Base-by-base conservation (phyloP, 2,329 filamentous ascomycete species). In the Graphilbum ipis-grandicollis region DNA sequence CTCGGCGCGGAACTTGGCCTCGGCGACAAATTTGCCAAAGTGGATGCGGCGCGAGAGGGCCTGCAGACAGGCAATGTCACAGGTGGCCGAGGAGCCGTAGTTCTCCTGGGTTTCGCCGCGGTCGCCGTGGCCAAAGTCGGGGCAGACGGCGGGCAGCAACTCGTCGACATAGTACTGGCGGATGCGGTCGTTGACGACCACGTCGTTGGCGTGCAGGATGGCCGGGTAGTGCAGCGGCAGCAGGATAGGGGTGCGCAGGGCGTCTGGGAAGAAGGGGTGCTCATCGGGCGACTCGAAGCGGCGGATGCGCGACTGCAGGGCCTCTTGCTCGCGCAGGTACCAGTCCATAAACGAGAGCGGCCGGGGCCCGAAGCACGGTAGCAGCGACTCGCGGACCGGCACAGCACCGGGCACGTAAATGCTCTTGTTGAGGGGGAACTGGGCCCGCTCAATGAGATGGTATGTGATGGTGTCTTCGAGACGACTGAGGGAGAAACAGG, bases 391-490 rank as follows among this genome's bases (percentile, higher is more conserved):
- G 15, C 84, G 85, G 44, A 96, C 79, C 23, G 71, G 63, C 33
- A 96, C 68, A n/a, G 80, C 82, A 41, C 79, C 80, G 8, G 84
- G 71, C 12, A 63, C 57, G 62, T 98, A 98, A 57, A 96, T 86
- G 50, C 76, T 83, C 52, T 71, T 65, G 62, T 94, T 96, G 45
- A 92, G 69, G 4, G 88, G 84, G 57, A 96, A 98, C 56, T 98
- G 90, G n/a, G 88, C 88, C 30, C 90, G 79, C 61, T 98, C 90
- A 52, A 96, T 96, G 29, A 98, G 67, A 58, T 93, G 81, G 59
- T 93, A 94, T 46, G 83, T 93, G 52, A 98, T 96, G 43, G 88
- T 96, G 54, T 98, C 90, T 62, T 98, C 90, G 15, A 96, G 70
- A 17, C 90, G 90, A 52, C 90, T 98, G n/a, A n/a, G n/a, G n/a